Evolutionary conservation across 176 grass and related monocot species (phyloP).

Genomic region (Ensete ventricosum): DNA sequence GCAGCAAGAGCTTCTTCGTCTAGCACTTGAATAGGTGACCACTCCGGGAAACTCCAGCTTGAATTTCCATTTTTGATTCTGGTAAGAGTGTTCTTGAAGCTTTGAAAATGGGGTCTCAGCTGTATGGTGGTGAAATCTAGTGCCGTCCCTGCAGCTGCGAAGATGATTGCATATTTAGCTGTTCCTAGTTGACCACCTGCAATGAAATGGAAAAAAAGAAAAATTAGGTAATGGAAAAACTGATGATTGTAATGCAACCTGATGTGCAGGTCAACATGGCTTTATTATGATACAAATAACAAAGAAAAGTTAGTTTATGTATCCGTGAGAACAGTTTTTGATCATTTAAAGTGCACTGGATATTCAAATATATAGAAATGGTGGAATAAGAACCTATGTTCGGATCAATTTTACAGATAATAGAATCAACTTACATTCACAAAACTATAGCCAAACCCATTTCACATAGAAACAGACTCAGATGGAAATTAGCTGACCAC

Average conservation of each 20-base stretch:
- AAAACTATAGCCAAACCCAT: no score
- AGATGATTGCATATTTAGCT: slow-evolving; percentile 46
- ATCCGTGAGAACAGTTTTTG: no score
- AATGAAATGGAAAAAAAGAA: neutral
- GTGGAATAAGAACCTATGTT: no score
- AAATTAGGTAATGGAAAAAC: neutral
- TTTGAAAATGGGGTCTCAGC: slow-evolving; percentile 37
- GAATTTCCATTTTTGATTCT: slow-evolving; percentile 28
- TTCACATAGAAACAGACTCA: no score
- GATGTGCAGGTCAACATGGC: no score
- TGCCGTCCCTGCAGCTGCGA: slow-evolving; percentile 55
- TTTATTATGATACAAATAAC: no score
- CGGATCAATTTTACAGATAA: no score
- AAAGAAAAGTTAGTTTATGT: no score
- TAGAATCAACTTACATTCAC: no score
- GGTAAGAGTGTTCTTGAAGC: slow-evolving; percentile 24
- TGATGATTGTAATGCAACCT: neutral
- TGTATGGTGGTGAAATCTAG: slow-evolving; percentile 43
- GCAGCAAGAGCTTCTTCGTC: slow-evolving; percentile 71
- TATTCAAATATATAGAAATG: no score
- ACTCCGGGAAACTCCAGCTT: slow-evolving; percentile 57
- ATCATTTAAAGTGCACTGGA: no score
- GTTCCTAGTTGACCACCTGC: slow-evolving; percentile 78
- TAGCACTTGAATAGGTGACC: slow-evolving; percentile 78
- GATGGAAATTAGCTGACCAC: neutral